Base-by-base conservation (phyloP, 164 flowering plant species). In the Annona squamosa region DNA sequence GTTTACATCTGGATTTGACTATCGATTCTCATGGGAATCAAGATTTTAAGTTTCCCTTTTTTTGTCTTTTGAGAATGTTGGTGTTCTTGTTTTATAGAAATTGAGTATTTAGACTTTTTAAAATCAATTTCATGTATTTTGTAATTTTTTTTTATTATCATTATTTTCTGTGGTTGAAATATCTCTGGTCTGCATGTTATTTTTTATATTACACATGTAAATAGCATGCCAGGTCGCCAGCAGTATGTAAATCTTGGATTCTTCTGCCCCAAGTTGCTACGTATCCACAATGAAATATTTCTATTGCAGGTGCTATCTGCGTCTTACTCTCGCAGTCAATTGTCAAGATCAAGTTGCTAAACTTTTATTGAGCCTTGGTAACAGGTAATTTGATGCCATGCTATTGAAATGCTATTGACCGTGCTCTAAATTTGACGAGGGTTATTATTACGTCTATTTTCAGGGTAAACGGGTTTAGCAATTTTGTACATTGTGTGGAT, bases 281-380 rank as follows among this genome's bases (percentile, higher is more conserved):
- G 37, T 43, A 41, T 44, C 41, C 43, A 18, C 66, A n/a, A 41
- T 37, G 17, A 57, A 17, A 18, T 43, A 26, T 74, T 26, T 75
- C 41, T 57, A 44, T 61, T 83, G 81, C 86, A 91, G 97, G 88
- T 93, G 65, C 72, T 87, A 68, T 90, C 98, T 42, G 90, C 97
- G 45, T 91, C 98, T 72, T 91, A 90, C 68, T 83, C 91, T 26
- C 82, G 87, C 57, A 89, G 92, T 71, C 97, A 87, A 78, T 73
- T 87, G 57, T 83, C 89, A 41, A 86, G 87, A 79, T 82, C 85
- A 74, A 87, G 87, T 79, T 69, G 82, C 74, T 85, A 70, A 79
- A 56, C n/a, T 52, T 47, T 56, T 42, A 13, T 52, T 26, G 37
- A 52, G 57, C 57, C 7, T 52, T 52, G 57, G 57, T 13, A 52